These are phyloP conservation scores for Carex kokanica DNA, from an alignment of 176 grass and related monocot genomes.

Conservation along the genomic window DNA sequence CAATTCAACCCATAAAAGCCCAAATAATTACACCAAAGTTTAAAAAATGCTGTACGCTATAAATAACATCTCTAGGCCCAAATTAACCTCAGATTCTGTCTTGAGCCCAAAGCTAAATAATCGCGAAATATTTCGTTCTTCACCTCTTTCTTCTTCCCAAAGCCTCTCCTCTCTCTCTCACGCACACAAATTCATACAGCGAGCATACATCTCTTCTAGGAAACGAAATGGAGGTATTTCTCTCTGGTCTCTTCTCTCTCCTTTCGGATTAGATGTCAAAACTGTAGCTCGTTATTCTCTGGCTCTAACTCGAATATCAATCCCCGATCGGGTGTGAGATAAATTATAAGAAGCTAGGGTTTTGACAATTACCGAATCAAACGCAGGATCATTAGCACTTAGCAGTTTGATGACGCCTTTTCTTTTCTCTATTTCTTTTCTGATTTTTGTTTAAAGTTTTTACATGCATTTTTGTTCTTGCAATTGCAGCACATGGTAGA, in stretches of 20 bases:
- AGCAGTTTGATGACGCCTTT: not conserved
- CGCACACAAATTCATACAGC: not conserved
- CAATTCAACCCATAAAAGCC: no score
- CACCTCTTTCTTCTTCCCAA: constrained; percentile 14
- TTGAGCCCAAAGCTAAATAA: constrained; percentile 12
- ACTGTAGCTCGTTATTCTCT: not conserved
- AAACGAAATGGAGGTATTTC: constrained; percentile 13
- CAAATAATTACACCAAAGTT: not conserved
- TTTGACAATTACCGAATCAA: not conserved
- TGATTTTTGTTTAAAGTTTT: not conserved
- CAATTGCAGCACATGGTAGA: constrained; percentile 5
- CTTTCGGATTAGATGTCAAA: not conserved
- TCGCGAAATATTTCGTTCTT: not conserved
- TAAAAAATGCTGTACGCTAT: no score
- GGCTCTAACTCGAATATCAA: not conserved
- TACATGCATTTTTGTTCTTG: constrained; percentile 11
- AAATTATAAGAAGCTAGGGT: not conserved
- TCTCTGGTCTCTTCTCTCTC: not conserved
- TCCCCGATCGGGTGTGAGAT: not conserved
- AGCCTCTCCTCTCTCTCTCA: not conserved
- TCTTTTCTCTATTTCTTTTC: not conserved
- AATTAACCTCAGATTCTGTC: not conserved
- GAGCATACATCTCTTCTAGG: not conserved
- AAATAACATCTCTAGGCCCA: not conserved
- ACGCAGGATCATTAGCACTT: not conserved